phyloP scores from a whole-genome alignment of 2,329 filamentous ascomycete species.

The Aurifilum marmelostoma region DNA sequence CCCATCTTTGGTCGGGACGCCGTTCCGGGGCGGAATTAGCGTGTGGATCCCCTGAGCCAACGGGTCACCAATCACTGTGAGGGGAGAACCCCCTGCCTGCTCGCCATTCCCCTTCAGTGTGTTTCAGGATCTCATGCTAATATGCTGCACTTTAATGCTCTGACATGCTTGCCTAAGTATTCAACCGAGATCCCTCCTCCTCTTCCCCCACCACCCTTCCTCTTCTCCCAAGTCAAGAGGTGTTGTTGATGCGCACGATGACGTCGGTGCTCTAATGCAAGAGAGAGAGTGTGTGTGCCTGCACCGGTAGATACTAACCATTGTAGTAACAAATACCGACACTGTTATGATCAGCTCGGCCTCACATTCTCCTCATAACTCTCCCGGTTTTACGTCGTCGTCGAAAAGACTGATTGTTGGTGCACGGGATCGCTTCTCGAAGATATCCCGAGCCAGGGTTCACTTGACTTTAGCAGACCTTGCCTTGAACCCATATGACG shows the following conservation, averaged over 20 bases:
- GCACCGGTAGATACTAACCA: background rate
- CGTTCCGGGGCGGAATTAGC: conserved; percentile 3
- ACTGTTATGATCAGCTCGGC: background rate
- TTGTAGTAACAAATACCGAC: background rate
- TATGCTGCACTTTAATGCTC: background rate
- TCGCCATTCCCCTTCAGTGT: background rate
- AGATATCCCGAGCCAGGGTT: conserved; percentile 19
- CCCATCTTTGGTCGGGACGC: conserved; percentile 6
- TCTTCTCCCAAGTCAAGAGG: background rate
- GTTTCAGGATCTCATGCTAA: conserved; percentile 18
- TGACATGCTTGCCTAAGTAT: background rate
- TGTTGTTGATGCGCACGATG: conserved; percentile 1
- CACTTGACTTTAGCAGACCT: conserved; percentile 1
- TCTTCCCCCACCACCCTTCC: background rate
- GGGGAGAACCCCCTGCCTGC: background rate
- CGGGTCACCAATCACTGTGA: conserved; percentile 8
- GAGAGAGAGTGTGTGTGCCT: background rate
- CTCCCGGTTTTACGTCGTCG: background rate
- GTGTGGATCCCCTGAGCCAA: background rate
- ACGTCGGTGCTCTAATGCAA: background rate
- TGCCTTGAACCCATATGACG: background rate
- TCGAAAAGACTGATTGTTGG: background rate
- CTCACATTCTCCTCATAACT: background rate
- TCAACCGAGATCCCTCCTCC: background rate
- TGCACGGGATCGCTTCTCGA: conserved; percentile 3